A percentile compares a stretch with the other conserved stretches of the same genome.
Evolutionary conservation across 345 rosid species (phyloP).

Genomic region (Noccaea bulbosa): DNA sequence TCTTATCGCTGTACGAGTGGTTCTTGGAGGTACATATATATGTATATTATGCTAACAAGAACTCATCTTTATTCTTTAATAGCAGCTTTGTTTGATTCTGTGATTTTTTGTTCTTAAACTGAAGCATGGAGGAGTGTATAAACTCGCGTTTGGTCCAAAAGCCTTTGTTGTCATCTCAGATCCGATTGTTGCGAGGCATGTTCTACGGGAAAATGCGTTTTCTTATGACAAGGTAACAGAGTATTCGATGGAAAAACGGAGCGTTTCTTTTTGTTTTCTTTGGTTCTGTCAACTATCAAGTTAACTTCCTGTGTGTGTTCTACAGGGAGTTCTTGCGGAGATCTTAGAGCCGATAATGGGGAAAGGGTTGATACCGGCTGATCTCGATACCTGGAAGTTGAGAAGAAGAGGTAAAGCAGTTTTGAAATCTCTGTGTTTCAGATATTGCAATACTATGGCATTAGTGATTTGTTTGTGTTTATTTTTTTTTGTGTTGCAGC

Average conservation of each 20-base stretch:
- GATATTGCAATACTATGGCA: conserved; percentile 2
- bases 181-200: conserved; percentile 81
- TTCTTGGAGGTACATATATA: conserved; percentile 88
- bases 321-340: conserved; percentile 95
- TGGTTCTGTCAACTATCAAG: background rate
- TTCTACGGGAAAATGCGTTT: conserved; percentile 87
- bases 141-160: conserved; percentile 98
- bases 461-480: conserved; percentile 4
- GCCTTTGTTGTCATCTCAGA: conserved; percentile 97
- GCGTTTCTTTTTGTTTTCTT: background rate
- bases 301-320: conserved; percentile 27
- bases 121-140: conserved; percentile 93
- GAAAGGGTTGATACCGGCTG: conserved; percentile 97
- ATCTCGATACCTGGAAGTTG: conserved; percentile 89
- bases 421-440: background rate
- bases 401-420: conserved; percentile 81
- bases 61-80: conserved; percentile 6
- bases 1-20: conserved; percentile 89
- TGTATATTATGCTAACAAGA: background rate
- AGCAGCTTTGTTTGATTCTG: conserved; percentile 15
- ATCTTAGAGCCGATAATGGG: conserved; percentile 98
- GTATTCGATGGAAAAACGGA: background rate
- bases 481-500: conserved; percentile 49
- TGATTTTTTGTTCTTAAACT: background rate
- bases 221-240: conserved; percentile 75